A percentile compares a stretch with the other conserved stretches of the same genome.
phyloP scores from a whole-genome alignment of 495 filamentous ascomycete species.

The Darksidea phi region DNA sequence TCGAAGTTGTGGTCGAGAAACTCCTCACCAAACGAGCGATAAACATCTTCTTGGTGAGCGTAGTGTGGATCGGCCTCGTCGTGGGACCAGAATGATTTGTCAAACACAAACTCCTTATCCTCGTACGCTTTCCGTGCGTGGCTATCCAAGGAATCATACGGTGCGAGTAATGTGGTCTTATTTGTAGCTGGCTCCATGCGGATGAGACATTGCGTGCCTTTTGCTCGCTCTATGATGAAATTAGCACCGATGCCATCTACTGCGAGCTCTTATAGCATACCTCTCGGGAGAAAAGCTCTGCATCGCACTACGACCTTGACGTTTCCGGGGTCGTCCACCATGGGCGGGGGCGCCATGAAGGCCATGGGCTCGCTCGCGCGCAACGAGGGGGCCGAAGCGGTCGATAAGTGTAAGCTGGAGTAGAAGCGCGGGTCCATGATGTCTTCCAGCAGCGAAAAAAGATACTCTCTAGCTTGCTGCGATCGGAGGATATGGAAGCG shows the following conservation, averaged over 20 bases:
- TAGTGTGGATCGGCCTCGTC: conserved; percentile 70
- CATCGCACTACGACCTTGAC: conserved; percentile 94
- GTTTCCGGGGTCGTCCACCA: conserved; percentile 62
- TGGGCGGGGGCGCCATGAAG: conserved; percentile 32
- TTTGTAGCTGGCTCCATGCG: conserved; percentile 84
- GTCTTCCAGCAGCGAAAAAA: conserved; percentile 49
- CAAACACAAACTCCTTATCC: conserved; percentile 90
- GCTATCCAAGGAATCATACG: conserved; percentile 59
- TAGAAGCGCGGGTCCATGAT: conserved; percentile 59
- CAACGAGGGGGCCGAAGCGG: conserved; percentile 51
- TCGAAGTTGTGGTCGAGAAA: conserved; percentile 99
- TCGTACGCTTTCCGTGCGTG: conserved; percentile 75
- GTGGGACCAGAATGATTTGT: conserved; percentile 98
- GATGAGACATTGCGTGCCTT: conserved; percentile 79
- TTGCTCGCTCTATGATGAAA: conserved; percentile 64
- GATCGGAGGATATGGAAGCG: conserved; percentile 52
- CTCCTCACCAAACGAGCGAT: conserved; percentile 91
- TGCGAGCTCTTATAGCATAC: conserved; percentile 48
- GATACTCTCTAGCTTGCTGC: conserved; percentile 36
- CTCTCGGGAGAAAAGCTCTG: conserved; percentile 82
- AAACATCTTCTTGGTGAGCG: conserved; percentile 87
- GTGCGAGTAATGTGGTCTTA: conserved; percentile 73
- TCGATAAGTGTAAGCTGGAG: conserved; percentile 52
- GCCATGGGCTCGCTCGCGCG: conserved; percentile 40
- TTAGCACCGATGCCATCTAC: conserved; percentile 4